Evolutionary conservation across 2,329 filamentous ascomycete species (phyloP), one percentile per base, ranked within the genome.

Genomic region (Erysiphe pulchra): DNA sequence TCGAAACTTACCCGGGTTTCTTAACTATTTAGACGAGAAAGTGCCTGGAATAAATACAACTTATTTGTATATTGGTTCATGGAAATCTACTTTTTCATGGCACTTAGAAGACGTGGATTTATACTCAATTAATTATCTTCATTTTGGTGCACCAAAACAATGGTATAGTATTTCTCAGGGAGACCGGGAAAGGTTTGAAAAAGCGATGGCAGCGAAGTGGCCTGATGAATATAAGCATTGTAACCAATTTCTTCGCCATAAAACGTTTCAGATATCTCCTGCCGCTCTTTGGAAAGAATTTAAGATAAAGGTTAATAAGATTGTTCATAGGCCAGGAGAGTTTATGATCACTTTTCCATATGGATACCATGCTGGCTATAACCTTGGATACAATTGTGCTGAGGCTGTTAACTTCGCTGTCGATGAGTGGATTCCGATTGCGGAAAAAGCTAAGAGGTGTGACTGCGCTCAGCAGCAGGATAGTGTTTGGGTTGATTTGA

Each of bases 111-210:
- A 98, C 59, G 87, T 98, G 38, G 90, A 98, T 64, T 72, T 98
- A 4, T 98, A 98, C 73, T 95, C 86, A 60, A 98, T 98, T 69
- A 98, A 98, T 64, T 98, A 94, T 60, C 85, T 98, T 48, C 90
- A 98, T 58, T 98, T 98, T 60, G 90, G 90, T 46, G 90, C 90
- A 1, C 90, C 90, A 0, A 98, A 98, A 63, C 90, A 98, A 60
- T 98, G 90, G 90, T 98, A 98, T 64, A 94, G 86, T 61, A 95
- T 98, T 52, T 93, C 87, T 0, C 92, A 95, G 60, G 81, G 82
- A 52, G 90, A 98, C 59, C 85, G 87, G 13, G 75, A 85, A 44
- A 78, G 80, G 14, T 98, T 98, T 54, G 90, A 98, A 61, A 75
- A 77, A 34, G 87, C 84, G 38, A 98, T 98, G 90, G 87, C 80